phyloP scores from a whole-genome alignment of 371 early-diverging fungal genomes.

The Cokeromyces recurvatus region DNA sequence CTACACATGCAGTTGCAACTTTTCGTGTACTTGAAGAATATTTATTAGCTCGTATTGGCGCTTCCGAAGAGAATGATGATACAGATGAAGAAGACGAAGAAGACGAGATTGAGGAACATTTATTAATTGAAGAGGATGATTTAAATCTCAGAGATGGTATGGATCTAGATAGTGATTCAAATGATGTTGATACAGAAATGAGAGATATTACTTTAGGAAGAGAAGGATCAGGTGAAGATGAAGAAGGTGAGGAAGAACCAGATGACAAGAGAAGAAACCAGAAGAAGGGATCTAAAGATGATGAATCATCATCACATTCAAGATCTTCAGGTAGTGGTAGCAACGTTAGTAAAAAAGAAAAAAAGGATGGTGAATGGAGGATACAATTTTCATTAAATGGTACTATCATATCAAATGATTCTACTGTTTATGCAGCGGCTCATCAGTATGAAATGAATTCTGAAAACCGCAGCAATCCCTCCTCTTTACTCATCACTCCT shows the following conservation, averaged over 20 bases:
- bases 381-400: conserved; percentile 53
- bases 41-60: conserved; percentile 10
- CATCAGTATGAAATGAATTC: conserved; percentile 44
- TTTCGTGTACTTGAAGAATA: conserved; percentile 73
- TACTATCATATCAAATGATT: conserved; percentile 44
- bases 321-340: neutral
- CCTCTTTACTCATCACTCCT: too few relatives aligned
- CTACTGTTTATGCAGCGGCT: conserved; percentile 60
- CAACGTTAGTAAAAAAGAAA: conserved; percentile 1
- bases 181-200: conserved; percentile 20
- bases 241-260: neutral
- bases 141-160: too few relatives aligned
- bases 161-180: conserved; percentile 15
- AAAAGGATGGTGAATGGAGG: conserved; percentile 39
- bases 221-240: conserved; percentile 12
- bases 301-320: neutral
- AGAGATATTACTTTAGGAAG: conserved; percentile 6
- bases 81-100: conserved; percentile 23
- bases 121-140: conserved; percentile 16
- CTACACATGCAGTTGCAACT: conserved; percentile 83
- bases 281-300: neutral
- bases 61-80: neutral
- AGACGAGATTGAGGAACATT: conserved; percentile 17
- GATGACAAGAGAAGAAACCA: conserved; percentile 1
- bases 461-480: neutral